Evolutionary conservation across 1,139 yeast species (phyloP).

Genomic region (Debaryomyces robertsiae): DNA sequence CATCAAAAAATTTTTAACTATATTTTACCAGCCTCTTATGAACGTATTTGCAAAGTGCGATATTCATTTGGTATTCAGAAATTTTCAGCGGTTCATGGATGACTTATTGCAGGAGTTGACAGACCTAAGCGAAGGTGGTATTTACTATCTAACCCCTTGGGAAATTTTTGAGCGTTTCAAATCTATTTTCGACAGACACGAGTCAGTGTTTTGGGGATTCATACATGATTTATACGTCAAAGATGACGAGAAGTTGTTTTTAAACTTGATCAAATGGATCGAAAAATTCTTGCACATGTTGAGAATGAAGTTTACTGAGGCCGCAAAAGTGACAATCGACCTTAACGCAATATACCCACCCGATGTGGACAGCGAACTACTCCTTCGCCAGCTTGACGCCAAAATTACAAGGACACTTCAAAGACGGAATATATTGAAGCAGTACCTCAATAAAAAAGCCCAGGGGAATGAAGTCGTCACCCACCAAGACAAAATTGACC

Average conservation of each 20-base stretch:
- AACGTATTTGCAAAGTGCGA: constrained; percentile 74
- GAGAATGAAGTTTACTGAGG: constrained; percentile 60
- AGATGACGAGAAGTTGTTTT: constrained; percentile 73
- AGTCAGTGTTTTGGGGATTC: constrained; percentile 69
- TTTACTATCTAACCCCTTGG: constrained; percentile 45
- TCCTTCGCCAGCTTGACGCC: constrained; percentile 34
- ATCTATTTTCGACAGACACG: constrained; percentile 67
- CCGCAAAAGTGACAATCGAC: constrained; percentile 40
- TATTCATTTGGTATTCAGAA: constrained; percentile 72
- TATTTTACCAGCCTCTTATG: constrained; percentile 85
- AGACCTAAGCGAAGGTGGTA: constrained; percentile 49
- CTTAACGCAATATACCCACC: constrained; percentile 20
- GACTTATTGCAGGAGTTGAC: constrained; percentile 62
- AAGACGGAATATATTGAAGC: constrained; percentile 38
- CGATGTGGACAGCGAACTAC: constrained; percentile 26
- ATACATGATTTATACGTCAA: constrained; percentile 74
- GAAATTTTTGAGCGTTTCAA: constrained; percentile 68
- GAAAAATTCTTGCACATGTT: constrained; percentile 58
- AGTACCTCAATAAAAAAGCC: constrained; percentile 29
- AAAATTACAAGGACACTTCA: constrained; percentile 30
- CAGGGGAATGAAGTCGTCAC: constrained; percentile 20
- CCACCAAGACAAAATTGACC: constrained; percentile 40
- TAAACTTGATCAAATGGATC: constrained; percentile 70
- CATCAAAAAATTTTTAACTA: constrained; percentile 69
- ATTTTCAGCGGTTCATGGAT: constrained; percentile 70